Evolutionary conservation across 257 asterid species (phyloP).

Genomic region (Craterostigma plantagineum): DNA sequence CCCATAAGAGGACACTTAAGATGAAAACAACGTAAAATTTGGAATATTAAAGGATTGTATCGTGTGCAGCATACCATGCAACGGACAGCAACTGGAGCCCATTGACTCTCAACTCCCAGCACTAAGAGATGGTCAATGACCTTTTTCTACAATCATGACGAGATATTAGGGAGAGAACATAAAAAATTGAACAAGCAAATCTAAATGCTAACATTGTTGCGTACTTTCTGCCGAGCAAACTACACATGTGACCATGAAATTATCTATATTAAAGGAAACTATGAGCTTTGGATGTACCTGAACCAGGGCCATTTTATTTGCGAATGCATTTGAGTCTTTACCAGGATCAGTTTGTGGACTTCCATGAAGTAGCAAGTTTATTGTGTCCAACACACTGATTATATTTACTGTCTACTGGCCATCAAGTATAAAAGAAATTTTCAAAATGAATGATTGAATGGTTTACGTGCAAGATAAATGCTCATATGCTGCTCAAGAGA

Average conservation of each 20-base stretch:
- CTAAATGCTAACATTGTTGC: too few species aligned
- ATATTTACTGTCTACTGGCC: slow-evolving; percentile 87
- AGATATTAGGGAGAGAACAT: slow-evolving; percentile 9
- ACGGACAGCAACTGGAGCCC: slow-evolving; percentile 93
- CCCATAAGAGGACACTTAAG: background rate
- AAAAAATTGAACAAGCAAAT: background rate
- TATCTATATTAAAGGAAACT: slow-evolving; percentile 5
- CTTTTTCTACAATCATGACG: slow-evolving; percentile 48
- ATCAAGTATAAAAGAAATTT: slow-evolving; percentile 20
- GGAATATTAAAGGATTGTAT: too few species aligned
- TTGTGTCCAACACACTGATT: slow-evolving; percentile 74
- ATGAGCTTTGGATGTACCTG: slow-evolving; percentile 38
- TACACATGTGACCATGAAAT: background rate
- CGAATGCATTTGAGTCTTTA: slow-evolving; percentile 37
- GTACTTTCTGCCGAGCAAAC: background rate
- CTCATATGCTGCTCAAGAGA: too few species aligned
- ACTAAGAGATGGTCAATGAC: slow-evolving; percentile 64
- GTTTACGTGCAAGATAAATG: too few species aligned
- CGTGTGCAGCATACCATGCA: slow-evolving; percentile 59
- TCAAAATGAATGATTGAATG: slow-evolving; percentile 16
- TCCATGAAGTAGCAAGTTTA: slow-evolving; percentile 56
- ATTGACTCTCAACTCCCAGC: slow-evolving; percentile 95
- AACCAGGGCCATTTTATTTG: slow-evolving; percentile 72
- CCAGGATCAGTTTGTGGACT: slow-evolving; percentile 60
- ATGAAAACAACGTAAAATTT: slow-evolving; percentile 3